Conservation (phyloP, 805 yeast species). For the Yamadazyma scolyti region DNA sequence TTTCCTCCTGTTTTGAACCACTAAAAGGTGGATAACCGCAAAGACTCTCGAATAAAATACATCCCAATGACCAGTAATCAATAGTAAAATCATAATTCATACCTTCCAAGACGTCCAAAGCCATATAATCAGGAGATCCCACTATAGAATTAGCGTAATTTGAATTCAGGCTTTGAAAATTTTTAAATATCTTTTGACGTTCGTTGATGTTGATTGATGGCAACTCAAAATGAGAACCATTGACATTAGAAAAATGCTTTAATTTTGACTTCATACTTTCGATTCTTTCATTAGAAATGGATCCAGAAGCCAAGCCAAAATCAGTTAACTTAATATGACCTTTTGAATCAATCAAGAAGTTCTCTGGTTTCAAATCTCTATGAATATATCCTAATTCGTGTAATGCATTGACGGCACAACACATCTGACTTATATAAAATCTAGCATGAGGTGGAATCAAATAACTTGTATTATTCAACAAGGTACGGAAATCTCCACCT, state of each 20-base stretch:
- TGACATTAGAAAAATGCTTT: slow-evolving; percentile 66
- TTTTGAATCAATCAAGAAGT: slow-evolving; percentile 80
- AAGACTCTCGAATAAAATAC: slow-evolving; percentile 92
- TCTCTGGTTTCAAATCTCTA: slow-evolving; percentile 94
- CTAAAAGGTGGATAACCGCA: slow-evolving; percentile 98
- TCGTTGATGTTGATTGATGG: slow-evolving; percentile 75
- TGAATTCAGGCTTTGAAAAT: slow-evolving; percentile 49
- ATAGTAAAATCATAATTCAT: slow-evolving; percentile 91
- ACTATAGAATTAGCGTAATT: slow-evolving; percentile 93
- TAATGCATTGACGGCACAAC: slow-evolving; percentile 86
- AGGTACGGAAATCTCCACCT: slow-evolving; percentile 96
- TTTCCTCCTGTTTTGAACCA: slow-evolving; percentile 90
- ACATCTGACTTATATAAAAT: slow-evolving; percentile 94
- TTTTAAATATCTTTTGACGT: slow-evolving; percentile 81
- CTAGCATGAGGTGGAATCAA: slow-evolving; percentile 93
- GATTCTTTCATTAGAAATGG: slow-evolving; percentile 86
- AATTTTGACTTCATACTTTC: slow-evolving; percentile 81
- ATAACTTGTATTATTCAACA: slow-evolving; percentile 88
- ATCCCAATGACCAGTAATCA: slow-evolving; percentile 98
- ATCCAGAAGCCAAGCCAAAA: slow-evolving; percentile 96
- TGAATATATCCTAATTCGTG: slow-evolving; percentile 96
- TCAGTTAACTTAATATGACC: slow-evolving; percentile 95
- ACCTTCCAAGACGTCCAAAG: slow-evolving; percentile 93
- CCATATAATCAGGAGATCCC: slow-evolving; percentile 99
- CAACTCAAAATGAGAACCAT: slow-evolving; percentile 53